These are phyloP conservation scores for Curvularia eragrostidis DNA, from an alignment of 2,329 filamentous ascomycete genomes.

Conservation along the genomic window DNA sequence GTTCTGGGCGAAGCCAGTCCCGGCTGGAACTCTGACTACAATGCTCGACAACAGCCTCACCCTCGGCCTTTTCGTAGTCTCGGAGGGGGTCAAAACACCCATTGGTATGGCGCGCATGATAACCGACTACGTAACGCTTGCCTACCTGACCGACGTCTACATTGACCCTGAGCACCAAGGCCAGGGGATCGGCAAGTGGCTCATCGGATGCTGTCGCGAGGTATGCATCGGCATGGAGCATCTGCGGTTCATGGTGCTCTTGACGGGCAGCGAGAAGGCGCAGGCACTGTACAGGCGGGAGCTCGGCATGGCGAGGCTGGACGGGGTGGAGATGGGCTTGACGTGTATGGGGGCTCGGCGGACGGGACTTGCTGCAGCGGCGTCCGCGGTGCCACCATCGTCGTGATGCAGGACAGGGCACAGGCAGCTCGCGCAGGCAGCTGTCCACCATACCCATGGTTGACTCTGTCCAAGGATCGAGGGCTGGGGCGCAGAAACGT, in stretches of 20 bases:
- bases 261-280: conserved; percentile 36
- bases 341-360: conserved; percentile 37
- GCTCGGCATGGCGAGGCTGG: conserved; percentile 38
- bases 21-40: conserved; percentile 22
- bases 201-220: conserved; percentile 67
- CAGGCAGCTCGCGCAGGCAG: conserved; percentile 9
- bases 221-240: conserved; percentile 63
- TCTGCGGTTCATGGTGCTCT: conserved; percentile 56
- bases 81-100: conserved; percentile 39
- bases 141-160: conserved; percentile 74
- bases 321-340: conserved; percentile 27
- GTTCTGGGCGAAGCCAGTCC: conserved; percentile 42
- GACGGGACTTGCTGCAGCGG: conserved; percentile 25
- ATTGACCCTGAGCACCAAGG: conserved; percentile 66
- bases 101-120: conserved; percentile 69
- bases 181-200: conserved; percentile 68
- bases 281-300: conserved; percentile 36
- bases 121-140: conserved; percentile 73
- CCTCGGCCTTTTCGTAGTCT: conserved; percentile 37
- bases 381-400: conserved; percentile 8
- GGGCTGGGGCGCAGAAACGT: conserved; percentile 28
- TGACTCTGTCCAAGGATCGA: conserved; percentile 32
- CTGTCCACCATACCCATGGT: conserved; percentile 20
- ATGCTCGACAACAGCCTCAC: conserved; percentile 45
- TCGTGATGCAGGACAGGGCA: conserved; percentile 12